phyloP scores from a whole-genome alignment of 257 asterid genomes.

The Primulina tabacum region DNA sequence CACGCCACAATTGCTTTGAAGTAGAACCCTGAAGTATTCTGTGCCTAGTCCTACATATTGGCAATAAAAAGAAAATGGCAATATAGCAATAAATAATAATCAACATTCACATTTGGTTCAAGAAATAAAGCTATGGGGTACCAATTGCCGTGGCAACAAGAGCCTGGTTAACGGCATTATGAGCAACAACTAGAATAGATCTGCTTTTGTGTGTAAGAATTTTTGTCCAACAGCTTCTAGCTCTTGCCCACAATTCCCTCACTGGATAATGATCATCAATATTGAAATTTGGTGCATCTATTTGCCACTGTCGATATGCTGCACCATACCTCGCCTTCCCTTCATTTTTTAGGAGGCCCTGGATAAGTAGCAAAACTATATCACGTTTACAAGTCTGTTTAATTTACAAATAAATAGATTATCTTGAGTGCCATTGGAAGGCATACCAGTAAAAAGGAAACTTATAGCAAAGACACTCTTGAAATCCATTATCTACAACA shows the following conservation, averaged over 20 bases:
- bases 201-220: constrained; percentile 71
- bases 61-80: constrained; percentile 6
- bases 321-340: constrained; percentile 82
- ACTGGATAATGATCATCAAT: constrained; percentile 94
- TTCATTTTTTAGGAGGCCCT: constrained; percentile 91
- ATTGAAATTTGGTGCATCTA: constrained; percentile 72
- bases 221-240: constrained; percentile 75
- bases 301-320: constrained; percentile 88
- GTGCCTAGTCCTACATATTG: constrained; percentile 61
- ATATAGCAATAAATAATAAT: neutral
- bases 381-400: neutral
- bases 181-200: constrained; percentile 88
- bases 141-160: constrained; percentile 95
- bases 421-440: neutral
- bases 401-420: neutral
- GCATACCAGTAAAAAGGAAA: constrained; percentile 14
- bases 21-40: constrained; percentile 77
- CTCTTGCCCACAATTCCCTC: constrained; percentile 88
- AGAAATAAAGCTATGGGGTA: constrained; percentile 25
- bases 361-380: constrained; percentile 8
- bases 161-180: constrained; percentile 97
- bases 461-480: neutral
- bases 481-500: neutral
- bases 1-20: constrained; percentile 95
- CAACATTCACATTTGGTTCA: neutral